These are phyloP conservation scores for Fraxinus velutina DNA, from an alignment of 305 asterid genomes.

Conservation along the genomic window DNA sequence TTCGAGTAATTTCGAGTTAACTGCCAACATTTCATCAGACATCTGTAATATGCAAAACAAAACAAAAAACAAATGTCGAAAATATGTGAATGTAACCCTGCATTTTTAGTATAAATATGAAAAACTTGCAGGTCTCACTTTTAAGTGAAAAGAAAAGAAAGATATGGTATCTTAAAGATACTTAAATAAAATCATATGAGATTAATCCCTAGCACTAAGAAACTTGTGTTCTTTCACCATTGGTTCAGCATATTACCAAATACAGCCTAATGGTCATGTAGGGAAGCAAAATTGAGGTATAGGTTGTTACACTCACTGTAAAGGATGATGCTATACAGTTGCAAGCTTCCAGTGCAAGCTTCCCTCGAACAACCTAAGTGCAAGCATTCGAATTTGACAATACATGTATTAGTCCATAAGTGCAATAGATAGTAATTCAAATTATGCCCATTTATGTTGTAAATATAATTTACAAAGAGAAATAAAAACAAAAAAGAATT, in stretches of 20 bases:
- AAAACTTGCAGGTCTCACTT: not conserved
- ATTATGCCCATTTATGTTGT: not conserved
- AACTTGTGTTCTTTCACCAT: not conserved
- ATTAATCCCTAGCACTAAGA: not conserved
- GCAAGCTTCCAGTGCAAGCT: conserved; percentile 74
- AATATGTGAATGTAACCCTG: not conserved
- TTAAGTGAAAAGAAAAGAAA: not conserved
- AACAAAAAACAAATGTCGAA: not conserved
- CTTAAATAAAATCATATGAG: not conserved
- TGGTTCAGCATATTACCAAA: not conserved
- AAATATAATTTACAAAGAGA: conserved; percentile 6
- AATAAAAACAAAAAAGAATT: conserved; percentile 4
- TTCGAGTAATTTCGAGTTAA: conserved; percentile 57
- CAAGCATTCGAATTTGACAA: conserved; percentile 15
- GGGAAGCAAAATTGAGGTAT: not conserved
- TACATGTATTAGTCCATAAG: conserved; percentile 5
- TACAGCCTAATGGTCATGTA: not conserved
- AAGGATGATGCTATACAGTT: conserved; percentile 65
- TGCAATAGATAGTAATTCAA: not conserved
- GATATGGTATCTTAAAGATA: not conserved
- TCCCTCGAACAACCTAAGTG: conserved; percentile 62
- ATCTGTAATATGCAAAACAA: conserved; percentile 30
- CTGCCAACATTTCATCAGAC: conserved; percentile 35
- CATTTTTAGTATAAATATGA: not conserved
- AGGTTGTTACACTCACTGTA: conserved; percentile 39